phyloP scores from a whole-genome alignment of 768 basidiomycete species.

The Ramaria sp. region DNA sequence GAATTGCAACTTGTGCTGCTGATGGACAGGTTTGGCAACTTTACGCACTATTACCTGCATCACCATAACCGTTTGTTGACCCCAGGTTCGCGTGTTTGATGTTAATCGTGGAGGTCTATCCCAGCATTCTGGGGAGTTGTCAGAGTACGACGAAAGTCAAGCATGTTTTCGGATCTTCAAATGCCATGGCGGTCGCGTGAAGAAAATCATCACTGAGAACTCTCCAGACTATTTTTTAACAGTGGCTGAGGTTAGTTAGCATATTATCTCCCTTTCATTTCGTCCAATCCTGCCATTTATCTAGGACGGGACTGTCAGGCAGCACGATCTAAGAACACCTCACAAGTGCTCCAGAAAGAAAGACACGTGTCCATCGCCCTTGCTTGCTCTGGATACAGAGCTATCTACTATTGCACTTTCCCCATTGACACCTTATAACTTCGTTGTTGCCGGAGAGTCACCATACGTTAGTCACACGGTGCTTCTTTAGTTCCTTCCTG shows the following conservation, averaged over 20 bases:
- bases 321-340: slow-evolving; percentile 69
- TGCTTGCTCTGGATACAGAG: slow-evolving; percentile 49
- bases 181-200: slow-evolving; percentile 67
- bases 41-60: background rate
- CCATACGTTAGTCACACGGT: slow-evolving; percentile 47
- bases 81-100: slow-evolving; percentile 72
- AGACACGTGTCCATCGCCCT: slow-evolving; percentile 54
- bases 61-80: slow-evolving; percentile 54
- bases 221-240: slow-evolving; percentile 69
- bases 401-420: slow-evolving; percentile 70
- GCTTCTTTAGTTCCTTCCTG: slow-evolving; percentile 4
- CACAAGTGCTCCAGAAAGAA: slow-evolving; percentile 44
- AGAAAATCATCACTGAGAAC: slow-evolving; percentile 71
- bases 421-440: slow-evolving; percentile 69
- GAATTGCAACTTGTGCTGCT: slow-evolving; percentile 45
- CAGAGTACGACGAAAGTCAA: slow-evolving; percentile 33
- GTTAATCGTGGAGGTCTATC: slow-evolving; percentile 31
- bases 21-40: slow-evolving; percentile 12
- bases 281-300: slow-evolving; percentile 18
- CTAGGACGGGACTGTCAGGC: slow-evolving; percentile 80
- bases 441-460: slow-evolving; percentile 77
- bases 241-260: slow-evolving; percentile 54
- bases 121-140: slow-evolving; percentile 32
- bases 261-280: slow-evolving; percentile 13
- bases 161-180: slow-evolving; percentile 43